phyloP scores from a whole-genome alignment of 2,329 filamentous ascomycete genomes.

The Fusarium aywerte region DNA sequence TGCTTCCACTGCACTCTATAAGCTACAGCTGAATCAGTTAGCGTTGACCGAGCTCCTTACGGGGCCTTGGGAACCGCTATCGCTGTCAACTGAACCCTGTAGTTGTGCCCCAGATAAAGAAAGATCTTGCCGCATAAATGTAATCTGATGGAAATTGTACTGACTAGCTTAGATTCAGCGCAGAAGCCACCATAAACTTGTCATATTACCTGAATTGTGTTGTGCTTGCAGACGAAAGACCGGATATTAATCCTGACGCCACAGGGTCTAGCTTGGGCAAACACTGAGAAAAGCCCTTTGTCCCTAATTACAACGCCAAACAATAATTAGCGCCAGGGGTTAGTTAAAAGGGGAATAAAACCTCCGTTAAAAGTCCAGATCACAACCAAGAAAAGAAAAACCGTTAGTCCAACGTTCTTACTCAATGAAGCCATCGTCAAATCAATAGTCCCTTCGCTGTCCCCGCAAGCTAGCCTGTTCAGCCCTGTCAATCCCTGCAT shows the following conservation, averaged over 20 bases:
- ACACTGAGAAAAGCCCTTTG: background rate
- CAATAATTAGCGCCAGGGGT: background rate
- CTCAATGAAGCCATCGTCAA: conserved; percentile 6
- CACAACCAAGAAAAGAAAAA: too few species aligned
- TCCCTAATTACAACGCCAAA: background rate
- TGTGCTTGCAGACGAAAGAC: background rate
- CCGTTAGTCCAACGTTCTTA: background rate
- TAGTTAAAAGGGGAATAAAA: too few species aligned
- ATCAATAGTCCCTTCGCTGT: conserved; percentile 13
- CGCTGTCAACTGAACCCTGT: too few species aligned
- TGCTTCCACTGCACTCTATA: too few species aligned
- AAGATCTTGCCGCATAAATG: background rate
- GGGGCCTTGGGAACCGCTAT: too few species aligned
- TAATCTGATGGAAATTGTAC: background rate
- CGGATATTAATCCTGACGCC: background rate
- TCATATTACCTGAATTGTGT: background rate
- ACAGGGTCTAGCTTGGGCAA: background rate
- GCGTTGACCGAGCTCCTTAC: too few species aligned
- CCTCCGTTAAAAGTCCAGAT: background rate
- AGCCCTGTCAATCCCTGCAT: background rate
- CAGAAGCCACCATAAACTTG: background rate
- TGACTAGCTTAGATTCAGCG: background rate
- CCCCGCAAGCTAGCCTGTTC: background rate
- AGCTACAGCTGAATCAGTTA: too few species aligned
- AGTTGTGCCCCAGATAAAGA: background rate